Evolutionary conservation across 2,329 filamentous ascomycete species (phyloP), one percentile per base, ranked within the genome.

Genomic region (Cercospora sp.): DNA sequence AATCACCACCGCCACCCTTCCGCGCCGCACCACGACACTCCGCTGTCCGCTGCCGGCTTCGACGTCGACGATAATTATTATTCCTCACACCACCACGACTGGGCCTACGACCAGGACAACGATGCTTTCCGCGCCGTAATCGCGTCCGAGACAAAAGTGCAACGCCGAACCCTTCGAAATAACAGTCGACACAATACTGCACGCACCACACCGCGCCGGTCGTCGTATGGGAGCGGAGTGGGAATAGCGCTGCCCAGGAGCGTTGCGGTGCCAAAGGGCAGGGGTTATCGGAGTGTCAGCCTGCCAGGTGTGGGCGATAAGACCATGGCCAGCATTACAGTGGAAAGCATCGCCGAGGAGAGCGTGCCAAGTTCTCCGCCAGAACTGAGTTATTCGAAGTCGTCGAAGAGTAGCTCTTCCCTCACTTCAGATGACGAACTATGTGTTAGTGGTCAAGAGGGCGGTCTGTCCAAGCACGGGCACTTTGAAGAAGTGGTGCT

Each of bases 401-500:
- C 92, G 70, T 96, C 92, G 72, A 96, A 95, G 80, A 93, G 93
- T 30, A 76, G 74, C 20, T 75, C 74, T 8, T 96, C 92, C 5
- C 96, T 94, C 75, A 90, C 90, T 74, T 96, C 93, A 42, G 91
- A 92, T 73, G 77, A 79, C 58, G 78, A 80, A 68, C 77, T 78
- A 73, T 68, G 67, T 28, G 57, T 42, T 1, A 55, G 18, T 23
- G 64, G 64, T 23, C 80, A 67, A 23, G 70, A 72, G 31, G 55
- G 59, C n/a, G 72, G 57, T n/a, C 30, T 71, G 42, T 88, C 90
- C 75, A 92, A 96, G 76, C 87, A 90, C 66, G 89, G 88, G 69
- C 89, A 97, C 79, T 97, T 97, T 75, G 94, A 98, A 79, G 94
- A 97, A 72, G 97, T 98, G 77, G 92, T 91, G 13, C 87, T 98